A percentile compares a stretch with the other conserved stretches of the same genome.
Conservation (phyloP, 164 flowering plant species). For the Vitis labrusca region DNA sequence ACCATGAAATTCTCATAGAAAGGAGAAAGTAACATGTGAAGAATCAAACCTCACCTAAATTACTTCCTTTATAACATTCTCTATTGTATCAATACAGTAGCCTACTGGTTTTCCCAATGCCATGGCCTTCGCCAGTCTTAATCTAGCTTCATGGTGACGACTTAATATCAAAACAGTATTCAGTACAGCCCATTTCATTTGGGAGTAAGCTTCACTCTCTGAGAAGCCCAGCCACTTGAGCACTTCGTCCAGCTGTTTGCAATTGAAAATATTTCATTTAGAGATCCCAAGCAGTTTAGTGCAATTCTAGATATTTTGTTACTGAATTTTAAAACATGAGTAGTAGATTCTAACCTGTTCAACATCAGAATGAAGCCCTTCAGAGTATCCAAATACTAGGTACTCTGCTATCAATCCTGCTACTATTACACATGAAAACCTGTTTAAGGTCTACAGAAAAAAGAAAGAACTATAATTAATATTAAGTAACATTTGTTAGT, state of each 20-base stretch:
- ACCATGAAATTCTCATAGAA: no score
- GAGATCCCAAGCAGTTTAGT: background rate
- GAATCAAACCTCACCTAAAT: no score
- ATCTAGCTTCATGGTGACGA: constrained; percentile 15
- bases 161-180: constrained; percentile 15
- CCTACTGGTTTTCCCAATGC: constrained; percentile 16
- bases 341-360: constrained; percentile 13
- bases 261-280: no score
- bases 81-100: constrained; percentile 13
- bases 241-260: constrained; percentile 16
- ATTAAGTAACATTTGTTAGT: no score
- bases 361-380: constrained; percentile 24
- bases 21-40: no score
- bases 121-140: constrained; percentile 26
- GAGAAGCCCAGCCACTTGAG: constrained; percentile 14
- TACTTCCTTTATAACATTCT: no score
- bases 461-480: no score
- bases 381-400: constrained; percentile 26
- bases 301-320: background rate
- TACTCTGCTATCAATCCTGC: constrained; percentile 32
- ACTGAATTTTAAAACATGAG: no score
- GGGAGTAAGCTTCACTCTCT: constrained; percentile 11
- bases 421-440: constrained; percentile 19
- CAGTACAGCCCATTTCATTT: constrained; percentile 17
- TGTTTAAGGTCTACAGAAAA: constrained; percentile 16